phyloP scores from a whole-genome alignment of 163 green algal genomes.

The Botryococcus braunii region DNA sequence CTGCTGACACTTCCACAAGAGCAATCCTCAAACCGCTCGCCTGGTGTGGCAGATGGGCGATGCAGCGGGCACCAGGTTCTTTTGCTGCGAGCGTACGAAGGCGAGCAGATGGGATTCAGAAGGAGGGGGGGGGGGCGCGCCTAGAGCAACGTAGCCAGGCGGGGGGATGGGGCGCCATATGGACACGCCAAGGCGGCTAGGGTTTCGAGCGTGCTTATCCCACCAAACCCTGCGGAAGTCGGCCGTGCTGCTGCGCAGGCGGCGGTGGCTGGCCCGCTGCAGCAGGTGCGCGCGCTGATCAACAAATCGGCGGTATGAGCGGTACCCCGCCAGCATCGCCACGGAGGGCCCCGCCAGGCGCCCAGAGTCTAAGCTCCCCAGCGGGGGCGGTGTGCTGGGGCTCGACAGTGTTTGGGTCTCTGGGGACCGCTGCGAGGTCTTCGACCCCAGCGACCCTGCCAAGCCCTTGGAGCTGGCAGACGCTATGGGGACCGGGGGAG shows the following conservation, averaged over 20 bases:
- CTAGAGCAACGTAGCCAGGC: slow-evolving; percentile 51
- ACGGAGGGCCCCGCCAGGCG: too few species aligned
- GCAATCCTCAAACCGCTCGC: too few species aligned
- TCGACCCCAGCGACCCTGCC: too few species aligned
- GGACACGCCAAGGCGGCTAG: slow-evolving; percentile 28
- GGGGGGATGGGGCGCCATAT: slow-evolving; percentile 69
- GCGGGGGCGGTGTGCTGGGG: not conserved
- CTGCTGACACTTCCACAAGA: too few species aligned
- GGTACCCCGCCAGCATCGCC: slow-evolving; percentile 1
- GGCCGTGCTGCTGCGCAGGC: slow-evolving; percentile 22
- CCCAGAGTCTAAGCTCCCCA: too few species aligned
- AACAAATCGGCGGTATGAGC: slow-evolving; percentile 8
- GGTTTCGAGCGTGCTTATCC: slow-evolving; percentile 36
- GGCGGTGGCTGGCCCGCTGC: slow-evolving; percentile 6
- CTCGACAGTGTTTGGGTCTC: not conserved
- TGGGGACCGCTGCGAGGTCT: not conserved
- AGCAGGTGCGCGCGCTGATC: slow-evolving; percentile 13
- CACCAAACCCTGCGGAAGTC: slow-evolving; percentile 62
- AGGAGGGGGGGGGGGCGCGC: slow-evolving; percentile 4
- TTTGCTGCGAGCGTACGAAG: too few species aligned
- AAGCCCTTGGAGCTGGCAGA: too few species aligned
- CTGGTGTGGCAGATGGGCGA: too few species aligned
- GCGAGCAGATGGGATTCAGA: too few species aligned
- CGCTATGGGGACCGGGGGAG: too few species aligned
- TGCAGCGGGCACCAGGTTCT: too few species aligned